Evolutionary conservation across 495 filamentous ascomycete species (phyloP).

Genomic region (Sabuloglossum arenarium): DNA sequence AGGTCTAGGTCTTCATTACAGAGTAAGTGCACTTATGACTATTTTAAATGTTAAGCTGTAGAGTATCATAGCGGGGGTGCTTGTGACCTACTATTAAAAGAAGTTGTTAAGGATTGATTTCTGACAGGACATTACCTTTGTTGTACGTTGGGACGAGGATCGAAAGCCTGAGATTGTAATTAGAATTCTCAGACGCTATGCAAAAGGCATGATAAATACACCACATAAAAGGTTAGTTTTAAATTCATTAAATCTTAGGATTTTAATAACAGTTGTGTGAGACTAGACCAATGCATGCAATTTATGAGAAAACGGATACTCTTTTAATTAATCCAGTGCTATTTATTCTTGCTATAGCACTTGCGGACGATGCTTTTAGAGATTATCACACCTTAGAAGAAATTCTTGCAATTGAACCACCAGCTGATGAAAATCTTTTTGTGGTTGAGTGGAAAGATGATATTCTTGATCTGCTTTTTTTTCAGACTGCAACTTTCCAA

Average conservation of each 20-base stretch:
- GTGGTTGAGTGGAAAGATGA: slow-evolving; percentile 8
- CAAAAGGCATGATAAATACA: slow-evolving; percentile 3
- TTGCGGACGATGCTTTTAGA: slow-evolving; percentile 9
- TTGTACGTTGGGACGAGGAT: neutral
- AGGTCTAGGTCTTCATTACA: slow-evolving; percentile 2
- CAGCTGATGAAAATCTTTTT: slow-evolving; percentile 6
- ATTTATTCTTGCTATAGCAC: slow-evolving; percentile 6
- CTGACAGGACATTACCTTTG: neutral
- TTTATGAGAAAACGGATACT: slow-evolving; percentile 9
- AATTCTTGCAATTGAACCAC: slow-evolving; percentile 7
- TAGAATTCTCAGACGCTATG: neutral
- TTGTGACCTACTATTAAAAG: neutral
- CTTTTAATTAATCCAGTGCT: slow-evolving; percentile 8
- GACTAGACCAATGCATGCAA: neutral
- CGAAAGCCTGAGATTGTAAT: neutral
- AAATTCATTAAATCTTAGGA: neutral
- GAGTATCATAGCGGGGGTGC: neutral
- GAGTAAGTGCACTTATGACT: slow-evolving; percentile 1
- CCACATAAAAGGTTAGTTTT: neutral
- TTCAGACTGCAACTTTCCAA: slow-evolving; percentile 11
- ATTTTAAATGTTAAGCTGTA: neutral
- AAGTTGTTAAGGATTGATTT: neutral
- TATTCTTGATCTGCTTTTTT: slow-evolving; percentile 12
- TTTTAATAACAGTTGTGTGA: neutral
- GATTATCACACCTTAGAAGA: slow-evolving; percentile 11